Conservation (phyloP, 257 asterid genomes). For the Solanum neorickii region DNA sequence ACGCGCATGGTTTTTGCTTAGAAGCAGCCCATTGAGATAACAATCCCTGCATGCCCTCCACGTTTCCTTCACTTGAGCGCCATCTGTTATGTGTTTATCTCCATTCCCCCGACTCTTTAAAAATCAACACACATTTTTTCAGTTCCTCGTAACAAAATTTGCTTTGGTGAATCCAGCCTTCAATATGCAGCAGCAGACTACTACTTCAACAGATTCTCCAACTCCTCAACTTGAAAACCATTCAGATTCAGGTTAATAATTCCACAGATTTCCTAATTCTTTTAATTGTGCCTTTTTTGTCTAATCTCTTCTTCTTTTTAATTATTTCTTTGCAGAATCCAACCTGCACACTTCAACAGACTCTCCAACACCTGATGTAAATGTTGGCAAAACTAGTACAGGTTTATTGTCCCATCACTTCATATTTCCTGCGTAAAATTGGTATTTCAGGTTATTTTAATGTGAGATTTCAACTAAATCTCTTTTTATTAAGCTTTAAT, state of each 20-base stretch:
- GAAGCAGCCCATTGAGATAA: neutral
- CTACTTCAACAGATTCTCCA: neutral
- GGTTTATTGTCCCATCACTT: neutral
- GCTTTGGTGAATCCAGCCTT: neutral
- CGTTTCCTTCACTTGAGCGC: neutral
- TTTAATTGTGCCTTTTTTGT: neutral
- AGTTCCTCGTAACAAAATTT: neutral
- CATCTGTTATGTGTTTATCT: neutral
- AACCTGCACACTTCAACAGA: conserved; percentile 17
- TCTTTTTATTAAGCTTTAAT: neutral
- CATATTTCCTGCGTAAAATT: neutral
- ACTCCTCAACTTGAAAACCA: neutral
- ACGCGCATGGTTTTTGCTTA: too few species aligned
- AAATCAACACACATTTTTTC: neutral
- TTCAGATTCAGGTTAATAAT: neutral
- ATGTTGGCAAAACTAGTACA: neutral
- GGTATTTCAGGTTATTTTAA: neutral
- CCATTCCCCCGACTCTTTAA: neutral
- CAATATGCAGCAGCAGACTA: neutral
- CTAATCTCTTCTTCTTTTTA: too few species aligned
- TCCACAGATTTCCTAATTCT: neutral
- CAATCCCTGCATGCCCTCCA: neutral
- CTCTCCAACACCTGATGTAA: neutral
- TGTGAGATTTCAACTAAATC: neutral
- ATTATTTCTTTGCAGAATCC: neutral